These are phyloP conservation scores for Arctostaphylos glauca DNA, from an alignment of 148 eudicot species.

Conservation along the genomic window DNA sequence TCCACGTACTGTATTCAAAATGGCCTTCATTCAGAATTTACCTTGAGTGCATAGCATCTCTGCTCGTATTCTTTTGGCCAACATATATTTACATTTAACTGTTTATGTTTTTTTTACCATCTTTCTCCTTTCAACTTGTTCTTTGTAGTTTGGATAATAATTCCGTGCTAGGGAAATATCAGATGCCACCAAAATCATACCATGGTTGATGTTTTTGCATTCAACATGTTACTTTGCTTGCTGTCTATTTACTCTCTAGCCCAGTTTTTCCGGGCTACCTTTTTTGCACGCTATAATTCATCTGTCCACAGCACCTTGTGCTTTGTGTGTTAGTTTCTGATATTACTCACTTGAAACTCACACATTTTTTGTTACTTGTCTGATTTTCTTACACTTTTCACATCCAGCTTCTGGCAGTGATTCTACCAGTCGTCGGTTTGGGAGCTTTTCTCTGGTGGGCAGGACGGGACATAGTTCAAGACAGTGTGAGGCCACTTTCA, in stretches of 20 bases:
- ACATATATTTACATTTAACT: background rate
- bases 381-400: constrained; percentile 22
- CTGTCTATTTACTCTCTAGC: background rate
- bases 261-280: background rate
- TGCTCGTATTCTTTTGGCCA: background rate
- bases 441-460: constrained; percentile 97
- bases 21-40: background rate
- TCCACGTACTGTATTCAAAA: background rate
- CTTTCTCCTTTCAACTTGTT: background rate
- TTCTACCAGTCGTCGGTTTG: constrained; percentile 68
- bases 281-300: constrained; percentile 10
- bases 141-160: background rate
- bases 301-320: background rate
- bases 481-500: constrained; percentile 59
- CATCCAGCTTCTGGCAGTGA: constrained; percentile 67
- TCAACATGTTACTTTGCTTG: background rate
- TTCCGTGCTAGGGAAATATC: background rate
- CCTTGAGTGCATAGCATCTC: background rate
- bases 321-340: background rate
- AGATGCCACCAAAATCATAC: background rate
- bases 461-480: constrained; percentile 69
- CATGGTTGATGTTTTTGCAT: background rate
- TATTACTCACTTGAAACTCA: background rate
- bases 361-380: background rate
- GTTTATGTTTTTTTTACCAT: background rate